phyloP scores from a whole-genome alignment of 2,329 filamentous ascomycete genomes.

The Arthrobotrys sphaeroides region DNA sequence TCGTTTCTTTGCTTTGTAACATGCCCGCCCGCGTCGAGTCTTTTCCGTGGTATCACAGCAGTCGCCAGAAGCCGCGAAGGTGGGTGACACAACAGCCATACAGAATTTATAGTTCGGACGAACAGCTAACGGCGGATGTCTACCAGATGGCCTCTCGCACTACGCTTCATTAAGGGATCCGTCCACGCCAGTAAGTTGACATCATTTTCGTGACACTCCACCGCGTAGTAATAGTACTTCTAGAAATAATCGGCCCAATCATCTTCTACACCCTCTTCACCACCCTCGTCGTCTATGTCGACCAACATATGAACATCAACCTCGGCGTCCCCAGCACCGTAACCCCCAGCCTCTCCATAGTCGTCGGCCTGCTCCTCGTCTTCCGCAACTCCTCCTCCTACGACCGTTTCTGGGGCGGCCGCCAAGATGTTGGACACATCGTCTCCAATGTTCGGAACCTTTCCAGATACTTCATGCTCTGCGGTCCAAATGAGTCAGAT shows the following conservation, averaged over 20 bases:
- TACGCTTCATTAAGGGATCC: constrained; percentile 72
- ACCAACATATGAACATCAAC: constrained; percentile 64
- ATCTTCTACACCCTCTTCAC: constrained; percentile 69
- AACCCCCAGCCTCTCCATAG: constrained; percentile 71
- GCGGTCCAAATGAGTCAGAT: constrained; percentile 57
- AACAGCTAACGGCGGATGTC: not conserved
- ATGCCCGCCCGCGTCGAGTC: constrained; percentile 43
- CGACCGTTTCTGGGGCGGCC: constrained; percentile 72
- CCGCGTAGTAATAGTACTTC: not conserved
- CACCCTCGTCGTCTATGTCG: constrained; percentile 68
- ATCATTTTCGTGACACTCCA: not conserved
- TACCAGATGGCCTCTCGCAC: constrained; percentile 69
- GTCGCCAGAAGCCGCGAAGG: constrained; percentile 53
- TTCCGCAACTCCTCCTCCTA: constrained; percentile 73
- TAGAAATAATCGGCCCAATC: constrained; percentile 68
- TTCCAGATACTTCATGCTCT: constrained; percentile 66
- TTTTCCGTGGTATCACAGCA: constrained; percentile 51
- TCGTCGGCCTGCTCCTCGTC: constrained; percentile 73
- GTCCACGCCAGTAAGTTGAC: constrained; percentile 64
- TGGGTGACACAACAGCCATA: not conserved
- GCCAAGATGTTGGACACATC: constrained; percentile 68
- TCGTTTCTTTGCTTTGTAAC: not conserved
- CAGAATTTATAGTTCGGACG: not conserved
- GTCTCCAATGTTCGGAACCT: constrained; percentile 70
- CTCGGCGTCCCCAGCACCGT: constrained; percentile 69